Evolutionary conservation across 164 flowering plant species (phyloP).

Genomic region (Annona squamosa): DNA sequence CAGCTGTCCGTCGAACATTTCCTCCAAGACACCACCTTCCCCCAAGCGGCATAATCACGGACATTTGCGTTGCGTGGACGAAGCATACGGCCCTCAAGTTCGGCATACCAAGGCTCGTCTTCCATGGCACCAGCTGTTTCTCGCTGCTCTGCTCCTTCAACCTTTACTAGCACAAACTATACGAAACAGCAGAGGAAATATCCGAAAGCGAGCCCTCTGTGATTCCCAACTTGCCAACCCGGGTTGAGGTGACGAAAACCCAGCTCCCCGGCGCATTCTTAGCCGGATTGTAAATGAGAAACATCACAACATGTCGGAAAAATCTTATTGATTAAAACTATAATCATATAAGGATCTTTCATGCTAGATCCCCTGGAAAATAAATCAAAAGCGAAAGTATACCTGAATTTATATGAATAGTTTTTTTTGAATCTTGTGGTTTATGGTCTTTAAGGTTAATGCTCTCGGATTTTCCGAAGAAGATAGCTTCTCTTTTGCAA

Average conservation of each 20-base stretch:
- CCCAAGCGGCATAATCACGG: slow-evolving; percentile 47
- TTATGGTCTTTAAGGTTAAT: too few relatives aligned
- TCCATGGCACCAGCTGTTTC: slow-evolving; percentile 35
- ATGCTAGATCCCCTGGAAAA: too few relatives aligned
- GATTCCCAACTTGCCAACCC: slow-evolving; percentile 33
- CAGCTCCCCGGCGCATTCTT: slow-evolving; percentile 16
- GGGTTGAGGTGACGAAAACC: slow-evolving; percentile 23
- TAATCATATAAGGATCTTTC: too few relatives aligned
- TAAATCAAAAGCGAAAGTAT: too few relatives aligned
- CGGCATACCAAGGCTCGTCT: slow-evolving; percentile 37
- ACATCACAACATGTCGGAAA: background rate
- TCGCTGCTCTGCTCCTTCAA: slow-evolving; percentile 13
- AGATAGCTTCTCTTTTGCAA: too few relatives aligned
- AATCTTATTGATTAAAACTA: too few relatives aligned
- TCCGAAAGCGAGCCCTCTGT: slow-evolving; percentile 26
- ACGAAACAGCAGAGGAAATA: slow-evolving; percentile 6
- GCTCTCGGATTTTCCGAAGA: too few relatives aligned
- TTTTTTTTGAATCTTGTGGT: too few relatives aligned
- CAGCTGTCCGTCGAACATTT: slow-evolving; percentile 29
- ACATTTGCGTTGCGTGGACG: slow-evolving; percentile 33
- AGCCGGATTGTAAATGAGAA: background rate
- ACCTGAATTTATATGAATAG: too few relatives aligned
- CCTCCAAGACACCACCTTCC: slow-evolving; percentile 19
- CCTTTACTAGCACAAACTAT: slow-evolving; percentile 8
- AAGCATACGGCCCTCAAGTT: slow-evolving; percentile 22